These are phyloP conservation scores for Coemansia sp. DNA, from an alignment of 192 early-diverging fungal genomes.

Conservation along the genomic window DNA sequence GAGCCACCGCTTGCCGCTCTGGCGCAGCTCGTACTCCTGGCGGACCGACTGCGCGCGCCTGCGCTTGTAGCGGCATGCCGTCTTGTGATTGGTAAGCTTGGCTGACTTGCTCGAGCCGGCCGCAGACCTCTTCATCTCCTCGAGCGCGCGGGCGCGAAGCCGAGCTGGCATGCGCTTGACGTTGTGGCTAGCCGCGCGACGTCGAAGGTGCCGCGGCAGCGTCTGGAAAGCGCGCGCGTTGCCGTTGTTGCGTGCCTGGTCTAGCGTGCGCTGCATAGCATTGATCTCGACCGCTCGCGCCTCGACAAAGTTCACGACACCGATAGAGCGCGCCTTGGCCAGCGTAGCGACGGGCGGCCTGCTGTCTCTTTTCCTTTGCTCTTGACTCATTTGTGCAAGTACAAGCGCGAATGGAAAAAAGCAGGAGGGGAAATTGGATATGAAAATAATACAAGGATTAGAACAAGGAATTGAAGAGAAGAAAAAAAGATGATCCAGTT, in stretches of 20 bases:
- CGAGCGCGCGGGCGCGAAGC: constrained; percentile 69
- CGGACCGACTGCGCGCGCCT: constrained; percentile 25
- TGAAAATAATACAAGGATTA: too few relatives aligned
- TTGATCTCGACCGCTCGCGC: constrained; percentile 84
- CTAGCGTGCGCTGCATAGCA: constrained; percentile 75
- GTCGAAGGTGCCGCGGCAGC: constrained; percentile 83
- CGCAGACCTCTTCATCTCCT: constrained; percentile 61
- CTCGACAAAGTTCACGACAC: constrained; percentile 52
- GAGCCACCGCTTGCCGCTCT: constrained; percentile 72
- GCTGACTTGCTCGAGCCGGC: neutral
- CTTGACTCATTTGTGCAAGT: constrained; percentile 7
- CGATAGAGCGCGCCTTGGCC: constrained; percentile 39
- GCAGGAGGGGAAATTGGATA: too few relatives aligned
- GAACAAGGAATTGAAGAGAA: too few relatives aligned
- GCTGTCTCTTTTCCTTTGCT: constrained; percentile 2
- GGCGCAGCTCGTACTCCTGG: constrained; percentile 43
- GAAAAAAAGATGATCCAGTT: too few relatives aligned
- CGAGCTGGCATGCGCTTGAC: constrained; percentile 85
- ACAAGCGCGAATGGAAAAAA: neutral
- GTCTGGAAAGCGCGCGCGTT: constrained; percentile 82
- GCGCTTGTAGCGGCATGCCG: constrained; percentile 48
- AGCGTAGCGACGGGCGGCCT: constrained; percentile 23
- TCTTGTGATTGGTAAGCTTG: constrained; percentile 18
- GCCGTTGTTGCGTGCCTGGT: constrained; percentile 55
- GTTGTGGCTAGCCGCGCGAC: constrained; percentile 94